phyloP scores from a whole-genome alignment of 371 early-diverging fungal genomes.

The Zopfochytrium polystomum region DNA sequence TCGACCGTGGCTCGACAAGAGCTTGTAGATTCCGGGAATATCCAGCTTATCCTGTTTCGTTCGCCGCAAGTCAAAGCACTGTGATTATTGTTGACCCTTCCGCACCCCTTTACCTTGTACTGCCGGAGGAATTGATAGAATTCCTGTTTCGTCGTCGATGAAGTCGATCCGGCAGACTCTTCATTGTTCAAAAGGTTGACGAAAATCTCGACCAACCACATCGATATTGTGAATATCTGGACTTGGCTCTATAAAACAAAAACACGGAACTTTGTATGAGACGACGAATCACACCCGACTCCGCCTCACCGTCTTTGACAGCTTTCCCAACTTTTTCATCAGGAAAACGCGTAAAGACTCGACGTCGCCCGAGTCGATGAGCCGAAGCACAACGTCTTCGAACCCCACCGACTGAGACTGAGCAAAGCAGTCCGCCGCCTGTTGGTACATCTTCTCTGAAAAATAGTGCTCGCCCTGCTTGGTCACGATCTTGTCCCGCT shows the following conservation, averaged over 20 bases:
- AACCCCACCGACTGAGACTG: constrained; percentile 69
- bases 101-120: constrained; percentile 43
- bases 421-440: constrained; percentile 83
- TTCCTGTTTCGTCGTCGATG: constrained; percentile 36
- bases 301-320: constrained; percentile 55
- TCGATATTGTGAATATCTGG: background rate
- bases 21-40: constrained; percentile 65
- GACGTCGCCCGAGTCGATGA: constrained; percentile 70
- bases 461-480: constrained; percentile 86
- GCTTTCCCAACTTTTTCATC: constrained; percentile 60
- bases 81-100: background rate
- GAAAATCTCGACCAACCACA: background rate
- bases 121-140: constrained; percentile 67
- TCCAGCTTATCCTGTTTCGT: constrained; percentile 38
- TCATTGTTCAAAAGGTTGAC: background rate
- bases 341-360: constrained; percentile 76
- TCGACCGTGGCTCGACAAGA: constrained; percentile 82
- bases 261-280: constrained; percentile 34
- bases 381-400: constrained; percentile 81
- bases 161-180: constrained; percentile 4
- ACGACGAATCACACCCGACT: background rate
- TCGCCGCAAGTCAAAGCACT: background rate
- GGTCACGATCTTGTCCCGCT: constrained; percentile 71
- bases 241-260: background rate
- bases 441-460: constrained; percentile 63